phyloP scores from a whole-genome alignment of 129 eudicot species.

The Oenanthe sinensis region DNA sequence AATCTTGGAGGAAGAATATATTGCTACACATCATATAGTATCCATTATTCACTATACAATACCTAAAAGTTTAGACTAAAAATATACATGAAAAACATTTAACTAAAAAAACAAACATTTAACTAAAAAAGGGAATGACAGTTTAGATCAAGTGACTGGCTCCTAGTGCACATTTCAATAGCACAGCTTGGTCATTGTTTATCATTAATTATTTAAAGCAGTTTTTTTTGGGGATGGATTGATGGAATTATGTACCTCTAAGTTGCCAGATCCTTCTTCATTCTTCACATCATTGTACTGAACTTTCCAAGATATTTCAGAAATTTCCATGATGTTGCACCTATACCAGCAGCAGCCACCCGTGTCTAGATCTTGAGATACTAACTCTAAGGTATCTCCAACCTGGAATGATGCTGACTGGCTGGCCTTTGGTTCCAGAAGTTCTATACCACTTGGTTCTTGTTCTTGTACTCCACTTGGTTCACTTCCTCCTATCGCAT shows the following conservation, averaged over 20 bases:
- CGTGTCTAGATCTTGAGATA: slow-evolving; percentile 46
- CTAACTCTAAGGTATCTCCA: slow-evolving; percentile 38
- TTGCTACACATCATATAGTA: slow-evolving; percentile 29
- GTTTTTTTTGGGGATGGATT: neutral
- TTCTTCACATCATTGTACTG: slow-evolving; percentile 31
- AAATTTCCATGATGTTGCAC: slow-evolving; percentile 38
- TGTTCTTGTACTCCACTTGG: slow-evolving; percentile 12
- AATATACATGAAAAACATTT: neutral
- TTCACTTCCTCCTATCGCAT: neutral
- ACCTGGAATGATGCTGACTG: slow-evolving; percentile 12
- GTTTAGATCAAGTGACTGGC: too few relatives aligned
- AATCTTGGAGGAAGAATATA: slow-evolving; percentile 28
- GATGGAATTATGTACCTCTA: slow-evolving; percentile 30
- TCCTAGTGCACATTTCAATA: too few relatives aligned
- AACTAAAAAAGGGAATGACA: too few relatives aligned
- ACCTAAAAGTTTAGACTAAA: neutral
- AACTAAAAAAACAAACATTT: too few relatives aligned
- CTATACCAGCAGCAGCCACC: slow-evolving; percentile 65
- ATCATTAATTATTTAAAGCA: neutral
- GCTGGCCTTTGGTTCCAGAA: slow-evolving; percentile 11
- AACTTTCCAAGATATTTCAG: slow-evolving; percentile 27
- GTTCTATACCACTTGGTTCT: slow-evolving; percentile 14
- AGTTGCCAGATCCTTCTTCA: slow-evolving; percentile 32
- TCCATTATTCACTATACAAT: neutral
- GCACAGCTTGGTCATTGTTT: neutral